Conservation (phyloP, 257 asterid species). For the Solanum etuberosum region DNA sequence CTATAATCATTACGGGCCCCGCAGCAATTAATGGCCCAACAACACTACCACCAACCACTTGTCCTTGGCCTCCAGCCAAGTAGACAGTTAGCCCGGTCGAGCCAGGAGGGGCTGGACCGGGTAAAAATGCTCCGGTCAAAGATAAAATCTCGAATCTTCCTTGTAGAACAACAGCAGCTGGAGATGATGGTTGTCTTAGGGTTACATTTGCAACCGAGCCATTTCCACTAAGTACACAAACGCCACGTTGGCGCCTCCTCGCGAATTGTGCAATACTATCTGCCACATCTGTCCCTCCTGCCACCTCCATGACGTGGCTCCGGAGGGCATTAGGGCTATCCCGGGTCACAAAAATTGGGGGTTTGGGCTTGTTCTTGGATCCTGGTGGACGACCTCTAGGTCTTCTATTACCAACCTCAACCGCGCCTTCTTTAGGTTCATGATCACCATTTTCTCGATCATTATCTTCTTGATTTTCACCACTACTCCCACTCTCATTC, state of each 20-base stretch:
- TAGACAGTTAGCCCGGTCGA: constrained; percentile 58
- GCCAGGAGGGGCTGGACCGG: constrained; percentile 48
- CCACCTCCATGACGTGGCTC: constrained; percentile 60
- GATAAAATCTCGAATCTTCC: constrained; percentile 63
- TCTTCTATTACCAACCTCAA: constrained; percentile 38
- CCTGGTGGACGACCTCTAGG: constrained; percentile 69
- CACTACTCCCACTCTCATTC: constrained; percentile 26
- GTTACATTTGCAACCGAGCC: constrained; percentile 57
- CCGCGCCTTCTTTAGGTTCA: constrained; percentile 55
- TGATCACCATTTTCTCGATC: constrained; percentile 12
- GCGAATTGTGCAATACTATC: constrained; percentile 55
- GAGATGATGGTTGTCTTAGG: constrained; percentile 39
- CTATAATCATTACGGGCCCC: constrained; percentile 49
- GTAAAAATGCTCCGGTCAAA: constrained; percentile 43
- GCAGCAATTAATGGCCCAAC: constrained; percentile 59
- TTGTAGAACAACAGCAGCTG: constrained; percentile 38
- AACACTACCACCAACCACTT: constrained; percentile 60
- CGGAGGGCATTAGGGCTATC: constrained; percentile 58
- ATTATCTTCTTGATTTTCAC: constrained; percentile 30
- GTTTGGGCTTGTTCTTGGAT: constrained; percentile 56
- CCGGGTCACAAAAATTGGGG: constrained; percentile 53
- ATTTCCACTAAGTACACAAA: constrained; percentile 50
- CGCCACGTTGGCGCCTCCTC: constrained; percentile 55
- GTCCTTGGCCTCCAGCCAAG: constrained; percentile 56
- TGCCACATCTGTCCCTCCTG: constrained; percentile 48